These are phyloP conservation scores for Tuber magnatum DNA, from an alignment of 495 filamentous ascomycete species.

Conservation along the genomic window DNA sequence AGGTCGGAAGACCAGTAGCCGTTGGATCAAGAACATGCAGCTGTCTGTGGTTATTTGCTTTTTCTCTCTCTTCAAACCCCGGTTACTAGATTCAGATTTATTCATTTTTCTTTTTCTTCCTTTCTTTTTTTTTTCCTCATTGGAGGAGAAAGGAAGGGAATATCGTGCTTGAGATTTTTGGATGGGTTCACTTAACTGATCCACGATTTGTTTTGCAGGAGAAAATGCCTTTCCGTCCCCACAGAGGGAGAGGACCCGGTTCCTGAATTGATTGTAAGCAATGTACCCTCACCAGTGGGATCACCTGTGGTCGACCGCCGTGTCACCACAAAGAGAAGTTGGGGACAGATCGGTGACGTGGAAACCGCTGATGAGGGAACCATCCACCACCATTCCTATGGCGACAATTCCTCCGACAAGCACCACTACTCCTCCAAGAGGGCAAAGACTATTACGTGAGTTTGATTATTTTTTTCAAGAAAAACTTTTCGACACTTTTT, in stretches of 20 bases:
- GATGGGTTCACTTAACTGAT: conserved; percentile 24
- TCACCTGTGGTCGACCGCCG: conserved; percentile 25
- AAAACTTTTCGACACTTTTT: neutral
- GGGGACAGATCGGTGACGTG: conserved; percentile 29
- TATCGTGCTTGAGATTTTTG: neutral
- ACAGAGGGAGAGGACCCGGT: conserved; percentile 28
- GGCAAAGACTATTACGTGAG: conserved; percentile 32
- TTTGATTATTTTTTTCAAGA: neutral
- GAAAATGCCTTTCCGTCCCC: conserved; percentile 28
- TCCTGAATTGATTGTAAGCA: conserved; percentile 21
- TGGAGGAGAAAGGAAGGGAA: neutral
- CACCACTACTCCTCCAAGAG: conserved; percentile 20
- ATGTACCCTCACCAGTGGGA: conserved; percentile 27
- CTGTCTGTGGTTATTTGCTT: conserved; percentile 30
- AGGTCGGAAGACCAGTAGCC: conserved; percentile 1
- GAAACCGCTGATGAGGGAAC: conserved; percentile 29
- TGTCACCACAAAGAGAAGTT: conserved; percentile 19
- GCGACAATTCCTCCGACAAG: neutral
- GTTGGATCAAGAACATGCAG: conserved; percentile 30
- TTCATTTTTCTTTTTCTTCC: conserved; percentile 35
- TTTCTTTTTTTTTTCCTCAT: neutral
- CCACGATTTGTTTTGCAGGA: conserved; percentile 28
- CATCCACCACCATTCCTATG: neutral
- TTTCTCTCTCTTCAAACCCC: conserved; percentile 6
- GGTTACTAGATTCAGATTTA: conserved; percentile 19